Percentiles rank a stretch among this genome's conserved stretches.
Evolutionary conservation across 2,329 filamentous ascomycete species (phyloP).

Genomic region (Colletotrichum sp.): DNA sequence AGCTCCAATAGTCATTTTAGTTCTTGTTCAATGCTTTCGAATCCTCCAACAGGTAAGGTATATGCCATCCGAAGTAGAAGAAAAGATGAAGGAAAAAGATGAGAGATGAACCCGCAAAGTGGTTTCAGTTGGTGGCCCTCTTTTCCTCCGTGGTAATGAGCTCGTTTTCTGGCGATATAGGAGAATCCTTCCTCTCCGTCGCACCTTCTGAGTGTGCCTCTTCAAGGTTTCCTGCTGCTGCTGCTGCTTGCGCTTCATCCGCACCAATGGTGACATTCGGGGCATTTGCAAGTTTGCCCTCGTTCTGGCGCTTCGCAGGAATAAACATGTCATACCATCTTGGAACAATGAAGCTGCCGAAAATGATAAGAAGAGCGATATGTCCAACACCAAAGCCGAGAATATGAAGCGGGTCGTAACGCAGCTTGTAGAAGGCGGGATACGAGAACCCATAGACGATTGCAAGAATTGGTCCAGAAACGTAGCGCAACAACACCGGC

Average conservation of each 20-base stretch:
- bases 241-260: slow-evolving; percentile 18
- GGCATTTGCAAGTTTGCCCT: slow-evolving; percentile 41
- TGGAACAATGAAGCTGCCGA: slow-evolving; percentile 54
- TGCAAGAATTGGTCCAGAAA: slow-evolving; percentile 51
- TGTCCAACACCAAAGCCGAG: slow-evolving; percentile 53
- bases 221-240: neutral
- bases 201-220: neutral
- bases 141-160: neutral
- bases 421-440: slow-evolving; percentile 49
- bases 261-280: slow-evolving; percentile 14
- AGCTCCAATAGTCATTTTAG: neutral
- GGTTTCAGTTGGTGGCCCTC: neutral
- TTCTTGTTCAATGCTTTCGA: neutral
- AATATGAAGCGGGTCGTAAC: slow-evolving; percentile 55
- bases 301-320: slow-evolving; percentile 46
- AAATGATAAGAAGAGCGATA: slow-evolving; percentile 48
- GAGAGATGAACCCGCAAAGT: neutral
- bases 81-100: neutral
- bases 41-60: neutral
- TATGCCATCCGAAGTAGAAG: neutral
- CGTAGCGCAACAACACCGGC: slow-evolving; percentile 52
- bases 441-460: slow-evolving; percentile 59
- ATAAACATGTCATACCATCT: slow-evolving; percentile 59
- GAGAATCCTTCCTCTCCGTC: neutral
- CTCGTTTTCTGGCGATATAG: neutral